These are phyloP conservation scores for Mycena epipterygia DNA, from an alignment of 768 basidiomycete species.

Conservation along the genomic window DNA sequence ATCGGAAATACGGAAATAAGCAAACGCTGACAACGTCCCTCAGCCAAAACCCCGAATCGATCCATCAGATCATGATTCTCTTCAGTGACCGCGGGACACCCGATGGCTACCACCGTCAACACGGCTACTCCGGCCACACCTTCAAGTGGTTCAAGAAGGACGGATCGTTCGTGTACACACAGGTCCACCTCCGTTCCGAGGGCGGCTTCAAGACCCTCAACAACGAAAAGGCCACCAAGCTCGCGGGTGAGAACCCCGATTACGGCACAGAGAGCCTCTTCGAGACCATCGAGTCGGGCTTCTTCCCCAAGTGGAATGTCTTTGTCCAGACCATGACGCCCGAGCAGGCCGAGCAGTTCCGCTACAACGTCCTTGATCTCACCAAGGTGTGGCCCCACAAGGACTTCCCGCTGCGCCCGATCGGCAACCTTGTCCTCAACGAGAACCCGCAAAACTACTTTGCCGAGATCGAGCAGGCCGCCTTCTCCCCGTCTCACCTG, in stretches of 20 bases:
- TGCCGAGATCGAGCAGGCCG: constrained; percentile 93
- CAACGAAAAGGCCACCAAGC: constrained; percentile 70
- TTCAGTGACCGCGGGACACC: constrained; percentile 98
- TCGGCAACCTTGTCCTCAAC: constrained; percentile 89
- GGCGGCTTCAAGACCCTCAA: constrained; percentile 90
- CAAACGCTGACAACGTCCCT: too few relatives aligned
- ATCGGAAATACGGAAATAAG: too few relatives aligned
- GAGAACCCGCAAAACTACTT: constrained; percentile 91
- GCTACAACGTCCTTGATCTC: constrained; percentile 91
- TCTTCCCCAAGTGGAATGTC: constrained; percentile 91
- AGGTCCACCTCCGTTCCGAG: constrained; percentile 85
- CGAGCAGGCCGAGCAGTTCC: constrained; percentile 90
- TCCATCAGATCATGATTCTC: constrained; percentile 90
- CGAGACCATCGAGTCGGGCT: constrained; percentile 84
- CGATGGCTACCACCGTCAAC: constrained; percentile 86
- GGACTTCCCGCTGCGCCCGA: constrained; percentile 88
- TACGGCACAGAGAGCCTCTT: constrained; percentile 85
- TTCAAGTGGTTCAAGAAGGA: constrained; percentile 90
- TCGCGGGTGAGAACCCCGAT: constrained; percentile 86
- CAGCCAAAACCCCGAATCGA: constrained; percentile 89
- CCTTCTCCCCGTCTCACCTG: constrained; percentile 91
- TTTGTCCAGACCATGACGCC: constrained; percentile 96
- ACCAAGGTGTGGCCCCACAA: constrained; percentile 94
- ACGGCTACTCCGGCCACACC: constrained; percentile 96
- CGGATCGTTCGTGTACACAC: constrained; percentile 88